phyloP scores from a whole-genome alignment of 129 eudicot genomes.

The Helichrysum umbraculigerum region DNA sequence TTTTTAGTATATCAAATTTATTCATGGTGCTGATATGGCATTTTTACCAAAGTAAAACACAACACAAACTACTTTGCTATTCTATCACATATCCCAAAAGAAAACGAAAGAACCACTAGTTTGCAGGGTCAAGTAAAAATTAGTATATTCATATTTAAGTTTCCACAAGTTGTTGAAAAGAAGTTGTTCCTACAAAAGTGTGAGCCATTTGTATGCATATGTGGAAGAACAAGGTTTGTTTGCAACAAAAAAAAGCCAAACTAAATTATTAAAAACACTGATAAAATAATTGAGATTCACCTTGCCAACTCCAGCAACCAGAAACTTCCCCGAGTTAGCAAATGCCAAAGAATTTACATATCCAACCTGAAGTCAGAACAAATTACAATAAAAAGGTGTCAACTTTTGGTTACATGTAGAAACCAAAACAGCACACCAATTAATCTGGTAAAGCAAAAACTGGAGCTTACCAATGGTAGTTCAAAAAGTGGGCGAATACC shows the following conservation, averaged over 20 bases:
- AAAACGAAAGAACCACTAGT: not conserved
- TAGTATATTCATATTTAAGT: not conserved
- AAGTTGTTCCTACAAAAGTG: not conserved
- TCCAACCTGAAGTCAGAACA: conserved; percentile 58
- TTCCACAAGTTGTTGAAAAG: not conserved
- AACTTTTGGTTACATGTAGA: not conserved
- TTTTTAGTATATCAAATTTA: too few species aligned
- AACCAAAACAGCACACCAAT: not conserved
- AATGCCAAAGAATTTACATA: conserved; percentile 83
- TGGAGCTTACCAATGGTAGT: conserved; percentile 74
- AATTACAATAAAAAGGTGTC: not conserved
- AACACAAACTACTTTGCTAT: not conserved
- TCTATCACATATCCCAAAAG: not conserved
- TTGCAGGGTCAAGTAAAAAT: not conserved
- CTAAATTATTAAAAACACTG: not conserved
- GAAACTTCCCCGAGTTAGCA: conserved; percentile 80
- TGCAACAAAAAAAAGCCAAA: not conserved
- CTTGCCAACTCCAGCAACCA: conserved; percentile 95
- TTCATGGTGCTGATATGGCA: not conserved
- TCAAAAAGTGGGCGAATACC: conserved; percentile 79
- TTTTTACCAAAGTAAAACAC: not conserved
- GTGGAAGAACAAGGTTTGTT: not conserved
- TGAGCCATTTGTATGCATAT: not conserved
- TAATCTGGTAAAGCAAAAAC: not conserved
- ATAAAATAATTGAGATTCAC: conserved; percentile 23